Base-by-base conservation (phyloP, 306 rosid genomes). In the Malus fusca region DNA sequence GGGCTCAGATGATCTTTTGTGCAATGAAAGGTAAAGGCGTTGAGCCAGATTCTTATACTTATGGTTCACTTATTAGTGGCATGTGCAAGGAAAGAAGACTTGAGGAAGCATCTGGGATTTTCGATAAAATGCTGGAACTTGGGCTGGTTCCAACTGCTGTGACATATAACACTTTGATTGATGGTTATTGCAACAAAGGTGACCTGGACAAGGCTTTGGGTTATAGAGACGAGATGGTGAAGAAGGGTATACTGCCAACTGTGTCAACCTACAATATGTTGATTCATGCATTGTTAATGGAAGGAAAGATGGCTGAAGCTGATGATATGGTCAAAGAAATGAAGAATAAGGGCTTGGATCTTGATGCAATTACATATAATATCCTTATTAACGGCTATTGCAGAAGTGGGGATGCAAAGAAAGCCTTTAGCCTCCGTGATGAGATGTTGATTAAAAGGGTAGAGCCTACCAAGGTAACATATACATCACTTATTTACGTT, bases 251-350 rank as follows among this genome's bases (percentile, higher is more conserved):
- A 78, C 62, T 11, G 79, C 72, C 92, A 14, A 86, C 94, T 46
- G 77, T 68, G 60, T 86, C 85, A 23, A 93, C 98, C 12, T 91
- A 90, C 79, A 93, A 91, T 80, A 7, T 88, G 93, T 80, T 93
- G 78, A 87, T 93, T 73, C 96, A 93, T 85, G 97, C 91, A 18
- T 73, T 93, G 72, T 86, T 91, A 79, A 79, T 93, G 88, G 94
- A 93, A 75, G 84, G 82, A 44, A 91, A 71, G 79, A 75, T 77
- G 59, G 83, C 58, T 43, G 91, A 91, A 58, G 96, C 91, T 70
- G 91, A 87, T 60, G 75, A 75, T 18, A 68, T 93, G 91, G 25
- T 82, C 1, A 76, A 75, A 75, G 96, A 91, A 79, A 88, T 93
- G 96, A 70, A 55, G 69, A 88, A 83, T 81, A 90, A 85, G 68